Evolutionary conservation across 345 rosid species (phyloP), one percentile per base, ranked within the genome.

Genomic region (Syzygium aqueum): DNA sequence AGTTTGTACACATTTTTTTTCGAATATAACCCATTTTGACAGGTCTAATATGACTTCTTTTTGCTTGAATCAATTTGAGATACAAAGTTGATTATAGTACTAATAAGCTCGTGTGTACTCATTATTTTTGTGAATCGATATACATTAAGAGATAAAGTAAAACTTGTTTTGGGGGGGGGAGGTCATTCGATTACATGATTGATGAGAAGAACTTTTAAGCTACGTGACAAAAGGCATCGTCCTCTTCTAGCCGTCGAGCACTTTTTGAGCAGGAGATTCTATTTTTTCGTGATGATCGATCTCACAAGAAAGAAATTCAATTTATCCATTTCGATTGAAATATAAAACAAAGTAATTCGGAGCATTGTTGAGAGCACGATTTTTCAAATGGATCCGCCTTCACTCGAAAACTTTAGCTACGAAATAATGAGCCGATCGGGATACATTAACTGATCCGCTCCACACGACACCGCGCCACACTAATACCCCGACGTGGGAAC

Each of bases 71-170:
- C 0, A 2, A 65, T 12, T 2, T 7, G 77, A 7, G 11, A 7
- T 30, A 15, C 3, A 3, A 63, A 16, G 2, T 28, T 28, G 28
- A 2, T 13, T 7, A 0, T 12, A n/a, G 17, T 27, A 5, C 8
- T 61, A 1, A n/a, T n/a, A 19, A n/a, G 30, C 2, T 61, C 2
- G 0, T 3, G 19, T 7, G 19, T 61, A 13, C 73, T n/a, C 73
- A 12, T n/a, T 61, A 14, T 9, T 27, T 61, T 61, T 6, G 8
- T 0, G 5, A 61, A 4, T 7, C 33, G 4, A 2, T n/a, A 12
- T 61, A 27, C 0, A 61, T 0, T n/a, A n/a, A 59, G 73, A n/a
- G 73, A 27, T 61, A 27, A 0, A 57, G 25, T 23, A 5, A 25
- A 57, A 25, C 6, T 28, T 2, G 4, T 3, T 0, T n/a, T n/a